Percentiles rank a stretch among this genome's conserved stretches.
phyloP scores from a whole-genome alignment of 768 basidiomycete genomes.

The Omphalotus guepiniiformis region DNA sequence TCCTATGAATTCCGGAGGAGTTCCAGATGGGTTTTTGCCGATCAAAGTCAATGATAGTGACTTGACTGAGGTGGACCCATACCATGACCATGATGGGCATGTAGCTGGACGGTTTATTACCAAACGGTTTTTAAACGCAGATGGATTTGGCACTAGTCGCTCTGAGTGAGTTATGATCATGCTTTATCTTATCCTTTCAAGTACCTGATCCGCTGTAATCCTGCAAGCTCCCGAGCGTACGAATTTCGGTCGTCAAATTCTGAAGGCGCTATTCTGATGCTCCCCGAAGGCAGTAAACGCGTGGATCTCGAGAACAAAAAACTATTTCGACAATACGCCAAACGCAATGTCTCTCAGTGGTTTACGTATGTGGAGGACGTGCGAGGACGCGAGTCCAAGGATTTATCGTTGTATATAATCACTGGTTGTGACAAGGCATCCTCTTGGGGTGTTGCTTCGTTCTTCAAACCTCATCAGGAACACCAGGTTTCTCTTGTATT shows the following conservation, averaged over 20 bases:
- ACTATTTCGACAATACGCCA: constrained; percentile 9
- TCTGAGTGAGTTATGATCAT: constrained; percentile 1
- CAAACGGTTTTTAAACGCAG: background rate
- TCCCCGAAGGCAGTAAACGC: constrained; percentile 4
- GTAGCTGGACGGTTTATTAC: background rate
- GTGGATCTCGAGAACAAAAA: constrained; percentile 2
- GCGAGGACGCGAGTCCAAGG: constrained; percentile 4
- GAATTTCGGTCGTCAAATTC: background rate
- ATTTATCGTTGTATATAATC: constrained; percentile 8
- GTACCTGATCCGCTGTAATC: background rate
- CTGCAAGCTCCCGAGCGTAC: background rate
- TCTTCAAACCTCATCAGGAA: constrained; percentile 3
- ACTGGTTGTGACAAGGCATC: constrained; percentile 7
- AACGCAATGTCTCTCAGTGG: constrained; percentile 6
- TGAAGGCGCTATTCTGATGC: constrained; percentile 8
- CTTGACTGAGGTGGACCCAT: constrained; percentile 1
- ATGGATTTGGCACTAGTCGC: background rate
- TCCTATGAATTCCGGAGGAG: constrained; percentile 14
- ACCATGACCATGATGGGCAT: constrained; percentile 3
- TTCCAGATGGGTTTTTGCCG: constrained; percentile 20
- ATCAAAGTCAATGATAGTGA: constrained; percentile 7
- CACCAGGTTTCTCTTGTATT: background rate
- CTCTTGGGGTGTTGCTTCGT: constrained; percentile 5
- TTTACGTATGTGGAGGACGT: constrained; percentile 3
- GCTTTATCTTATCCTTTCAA: background rate